phyloP scores from a whole-genome alignment of 2,329 filamentous ascomycete genomes.

The Xylariales sp. region DNA sequence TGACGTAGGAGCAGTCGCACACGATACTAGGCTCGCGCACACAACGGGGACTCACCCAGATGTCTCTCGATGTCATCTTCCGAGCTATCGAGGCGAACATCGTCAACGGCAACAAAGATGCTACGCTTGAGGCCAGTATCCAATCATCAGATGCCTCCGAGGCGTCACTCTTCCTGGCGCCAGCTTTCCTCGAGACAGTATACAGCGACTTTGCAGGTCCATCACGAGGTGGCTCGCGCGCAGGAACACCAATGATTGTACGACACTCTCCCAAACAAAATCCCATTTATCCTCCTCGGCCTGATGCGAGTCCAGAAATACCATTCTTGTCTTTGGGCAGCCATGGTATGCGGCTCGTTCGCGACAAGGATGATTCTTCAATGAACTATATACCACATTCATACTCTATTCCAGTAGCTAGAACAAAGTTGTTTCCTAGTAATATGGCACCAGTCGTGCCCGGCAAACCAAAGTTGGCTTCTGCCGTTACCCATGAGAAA shows the following conservation, averaged over 20 bases:
- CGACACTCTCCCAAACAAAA: constrained; percentile 36
- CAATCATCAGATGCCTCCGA: constrained; percentile 77
- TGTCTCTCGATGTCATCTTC: constrained; percentile 86
- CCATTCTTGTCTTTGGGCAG: constrained; percentile 24
- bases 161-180: constrained; percentile 68
- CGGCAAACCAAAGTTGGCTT: constrained; percentile 25
- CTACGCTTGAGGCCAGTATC: constrained; percentile 67
- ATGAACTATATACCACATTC: no score
- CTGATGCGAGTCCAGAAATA: constrained; percentile 15
- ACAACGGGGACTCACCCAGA: constrained; percentile 86
- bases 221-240: constrained; percentile 58
- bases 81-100: constrained; percentile 71
- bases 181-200: constrained; percentile 72
- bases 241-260: constrained; percentile 67
- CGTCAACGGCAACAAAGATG: constrained; percentile 54
- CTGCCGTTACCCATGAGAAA: constrained; percentile 23
- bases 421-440: constrained; percentile 20
- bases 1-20: constrained; percentile 62
- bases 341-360: constrained; percentile 40
- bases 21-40: constrained; percentile 87
- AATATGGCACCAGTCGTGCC: constrained; percentile 18
- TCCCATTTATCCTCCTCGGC: constrained; percentile 36
- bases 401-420: no score
- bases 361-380: constrained; percentile 20
- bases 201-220: constrained; percentile 61